Percentiles rank a stretch among this genome's conserved stretches.
phyloP scores from a whole-genome alignment of 257 asterid species.

The Mentha longifolia region DNA sequence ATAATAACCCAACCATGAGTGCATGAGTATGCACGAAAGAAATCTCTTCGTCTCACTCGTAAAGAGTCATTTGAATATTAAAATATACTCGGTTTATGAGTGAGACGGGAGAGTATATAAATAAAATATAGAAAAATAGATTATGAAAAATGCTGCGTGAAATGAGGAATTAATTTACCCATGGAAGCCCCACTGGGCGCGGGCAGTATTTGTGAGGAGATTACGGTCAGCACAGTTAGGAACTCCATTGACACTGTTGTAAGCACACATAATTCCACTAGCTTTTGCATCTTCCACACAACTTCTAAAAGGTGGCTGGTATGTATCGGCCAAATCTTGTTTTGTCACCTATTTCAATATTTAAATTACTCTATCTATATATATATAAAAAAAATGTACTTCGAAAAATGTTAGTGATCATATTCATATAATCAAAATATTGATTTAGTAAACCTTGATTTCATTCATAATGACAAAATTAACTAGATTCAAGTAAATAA shows the following conservation, averaged over 20 bases:
- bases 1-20: constrained; percentile 1
- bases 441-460: neutral
- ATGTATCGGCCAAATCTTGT: constrained; percentile 92
- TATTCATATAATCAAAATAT: too few species aligned
- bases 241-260: constrained; percentile 79
- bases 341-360: constrained; percentile 52
- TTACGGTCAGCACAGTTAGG: constrained; percentile 82
- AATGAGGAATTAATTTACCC: constrained; percentile 59
- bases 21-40: too few species aligned
- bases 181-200: constrained; percentile 69
- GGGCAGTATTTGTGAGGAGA: constrained; percentile 75
- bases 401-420: neutral
- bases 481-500: neutral
- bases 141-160: neutral
- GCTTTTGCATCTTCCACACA: constrained; percentile 76
- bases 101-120: neutral
- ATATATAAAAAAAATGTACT: too few species aligned
- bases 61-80: neutral
- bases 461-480: neutral
- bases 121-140: neutral
- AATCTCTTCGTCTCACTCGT: too few species aligned
- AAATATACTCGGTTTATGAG: too few species aligned
- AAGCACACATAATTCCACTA: constrained; percentile 97
- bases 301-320: constrained; percentile 81
- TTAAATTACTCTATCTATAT: neutral